Percentiles rank a stretch among this genome's conserved stretches.
Evolutionary conservation across 225 moss, liverwort and hornwort species (phyloP).

Genomic region (Asterella californica): DNA sequence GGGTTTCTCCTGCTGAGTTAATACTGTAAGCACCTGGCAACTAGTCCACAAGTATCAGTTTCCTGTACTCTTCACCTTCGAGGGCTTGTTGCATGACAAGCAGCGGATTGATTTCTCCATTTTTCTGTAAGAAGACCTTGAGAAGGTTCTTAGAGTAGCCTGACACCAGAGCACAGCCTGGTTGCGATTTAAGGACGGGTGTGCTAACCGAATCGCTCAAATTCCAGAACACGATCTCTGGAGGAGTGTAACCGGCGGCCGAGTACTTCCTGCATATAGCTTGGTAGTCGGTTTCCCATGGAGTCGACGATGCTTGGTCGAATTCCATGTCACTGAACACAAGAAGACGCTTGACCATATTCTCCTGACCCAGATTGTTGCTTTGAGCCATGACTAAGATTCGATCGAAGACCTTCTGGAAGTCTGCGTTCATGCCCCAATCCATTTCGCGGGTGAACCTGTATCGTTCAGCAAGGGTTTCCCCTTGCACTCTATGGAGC

Average conservation of each 20-base stretch:
- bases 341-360: conserved; percentile 77
- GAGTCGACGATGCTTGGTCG: conserved; percentile 37
- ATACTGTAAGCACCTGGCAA: too few relatives aligned
- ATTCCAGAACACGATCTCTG: conserved; percentile 81
- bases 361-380: conserved; percentile 48
- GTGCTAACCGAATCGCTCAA: conserved; percentile 52
- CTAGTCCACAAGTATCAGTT: conserved; percentile 63
- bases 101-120: conserved; percentile 49
- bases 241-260: conserved; percentile 56
- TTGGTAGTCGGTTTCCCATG: conserved; percentile 67
- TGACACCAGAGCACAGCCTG: conserved; percentile 76
- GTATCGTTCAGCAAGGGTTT: conserved; percentile 43
- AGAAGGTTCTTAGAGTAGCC: conserved; percentile 83
- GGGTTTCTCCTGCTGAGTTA: too few relatives aligned
- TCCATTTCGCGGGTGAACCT: conserved; percentile 17
- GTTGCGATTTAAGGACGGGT: conserved; percentile 52
- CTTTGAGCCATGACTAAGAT: conserved; percentile 48
- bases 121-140: conserved; percentile 58
- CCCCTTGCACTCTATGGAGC: conserved; percentile 47
- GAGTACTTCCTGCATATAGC: conserved; percentile 57
- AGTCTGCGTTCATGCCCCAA: conserved; percentile 66
- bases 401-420: conserved; percentile 68
- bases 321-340: conserved; percentile 95
- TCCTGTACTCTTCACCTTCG: conserved; percentile 56
- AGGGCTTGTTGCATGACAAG: conserved; percentile 52